phyloP scores from a whole-genome alignment of 1,284 basidiomycete genomes.

The Melampsora americana region DNA sequence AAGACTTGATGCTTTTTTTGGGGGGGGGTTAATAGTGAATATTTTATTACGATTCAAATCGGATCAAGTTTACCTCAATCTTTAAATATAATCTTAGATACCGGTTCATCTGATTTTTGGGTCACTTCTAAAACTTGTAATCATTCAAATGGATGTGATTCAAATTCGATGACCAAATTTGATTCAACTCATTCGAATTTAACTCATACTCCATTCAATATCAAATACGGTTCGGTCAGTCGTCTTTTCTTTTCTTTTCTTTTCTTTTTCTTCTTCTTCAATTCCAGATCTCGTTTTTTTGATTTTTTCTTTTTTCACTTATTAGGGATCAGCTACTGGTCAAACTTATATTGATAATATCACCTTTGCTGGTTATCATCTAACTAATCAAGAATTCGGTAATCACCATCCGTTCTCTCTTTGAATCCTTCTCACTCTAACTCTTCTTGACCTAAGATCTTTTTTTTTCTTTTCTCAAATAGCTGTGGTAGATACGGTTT shows the following conservation, averaged over 20 bases:
- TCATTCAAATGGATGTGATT: conserved; percentile 56
- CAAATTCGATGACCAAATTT: conserved; percentile 11
- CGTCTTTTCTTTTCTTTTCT: neutral
- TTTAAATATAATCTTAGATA: conserved; percentile 70
- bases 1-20: too few relatives aligned
- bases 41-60: conserved; percentile 32
- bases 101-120: conserved; percentile 72
- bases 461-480: neutral
- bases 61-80: conserved; percentile 24
- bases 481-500: conserved; percentile 49
- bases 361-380: conserved; percentile 36
- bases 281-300: neutral
- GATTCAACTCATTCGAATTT: conserved; percentile 12
- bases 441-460: too few relatives aligned
- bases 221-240: conserved; percentile 44
- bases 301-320: neutral
- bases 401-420: too few relatives aligned
- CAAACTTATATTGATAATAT: conserved; percentile 35
- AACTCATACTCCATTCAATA: conserved; percentile 12
- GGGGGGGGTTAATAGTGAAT: conserved; percentile 16
- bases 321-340: conserved; percentile 40
- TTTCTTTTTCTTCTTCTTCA: neutral
- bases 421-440: too few relatives aligned
- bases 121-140: conserved; percentile 63
- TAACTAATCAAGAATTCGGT: conserved; percentile 33